Conservation (phyloP, 2,329 filamentous ascomycete genomes). For the Fusarium begoniae region DNA sequence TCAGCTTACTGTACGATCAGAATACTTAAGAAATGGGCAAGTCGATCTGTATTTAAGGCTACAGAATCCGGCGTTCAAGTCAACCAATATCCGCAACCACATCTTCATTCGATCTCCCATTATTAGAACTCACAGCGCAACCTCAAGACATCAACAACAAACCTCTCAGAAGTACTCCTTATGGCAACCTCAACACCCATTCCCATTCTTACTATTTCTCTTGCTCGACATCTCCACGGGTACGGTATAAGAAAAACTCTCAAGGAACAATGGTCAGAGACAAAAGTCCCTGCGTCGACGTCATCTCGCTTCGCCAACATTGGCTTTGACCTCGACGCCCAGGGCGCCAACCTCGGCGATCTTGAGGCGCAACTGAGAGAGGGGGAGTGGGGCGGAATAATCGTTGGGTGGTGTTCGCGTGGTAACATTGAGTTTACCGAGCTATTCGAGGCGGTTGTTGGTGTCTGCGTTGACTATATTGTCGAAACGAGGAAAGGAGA, state of each 20-base stretch:
- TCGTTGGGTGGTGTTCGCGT: slow-evolving; percentile 13
- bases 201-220: slow-evolving; percentile 2
- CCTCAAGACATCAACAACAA: not conserved
- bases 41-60: not conserved
- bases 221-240: slow-evolving; percentile 1
- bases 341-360: not conserved
- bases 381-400: not conserved
- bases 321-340: slow-evolving; percentile 9
- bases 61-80: fast-evolving
- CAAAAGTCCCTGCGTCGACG: not conserved
- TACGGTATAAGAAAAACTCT: not conserved
- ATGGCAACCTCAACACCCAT: not conserved
- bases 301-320: not conserved
- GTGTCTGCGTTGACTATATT: not conserved
- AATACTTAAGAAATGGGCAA: fast-evolving
- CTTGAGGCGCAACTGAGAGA: not conserved
- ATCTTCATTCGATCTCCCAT: fast-evolving
- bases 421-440: slow-evolving; percentile 10
- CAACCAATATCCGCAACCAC: fast-evolving
- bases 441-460: not conserved
- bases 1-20: not conserved
- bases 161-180: fast-evolving
- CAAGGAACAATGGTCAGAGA: not conserved
- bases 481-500: too few relatives aligned
- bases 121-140: too few relatives aligned